Percentiles rank a stretch among this genome's conserved stretches.
These are phyloP conservation scores for Hanseniaspora mollemarum DNA, from an alignment of 805 yeast genomes.

Conservation along the genomic window DNA sequence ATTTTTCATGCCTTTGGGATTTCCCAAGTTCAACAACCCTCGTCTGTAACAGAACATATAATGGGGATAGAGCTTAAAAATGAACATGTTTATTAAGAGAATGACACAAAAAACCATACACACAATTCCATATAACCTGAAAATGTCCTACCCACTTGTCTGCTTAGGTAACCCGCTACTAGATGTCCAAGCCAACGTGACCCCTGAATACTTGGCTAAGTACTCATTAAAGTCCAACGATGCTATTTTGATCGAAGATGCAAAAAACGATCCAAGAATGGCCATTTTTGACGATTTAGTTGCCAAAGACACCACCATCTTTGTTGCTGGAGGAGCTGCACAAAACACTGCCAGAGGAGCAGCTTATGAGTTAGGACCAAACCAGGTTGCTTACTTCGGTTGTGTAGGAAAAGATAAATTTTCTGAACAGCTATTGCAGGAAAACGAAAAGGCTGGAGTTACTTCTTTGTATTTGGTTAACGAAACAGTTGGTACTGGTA, in stretches of 20 bases:
- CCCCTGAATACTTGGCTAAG: constrained; percentile 56
- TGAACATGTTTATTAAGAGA: background rate
- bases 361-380: constrained; percentile 71
- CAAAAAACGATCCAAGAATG: constrained; percentile 66
- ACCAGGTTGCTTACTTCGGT: constrained; percentile 86
- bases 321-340: constrained; percentile 98
- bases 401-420: constrained; percentile 89
- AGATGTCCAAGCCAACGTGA: constrained; percentile 73
- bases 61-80: too few relatives aligned
- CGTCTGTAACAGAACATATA: too few relatives aligned
- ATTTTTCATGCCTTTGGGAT: too few relatives aligned
- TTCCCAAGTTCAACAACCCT: too few relatives aligned
- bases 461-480: constrained; percentile 75
- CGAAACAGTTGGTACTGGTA: constrained; percentile 74
- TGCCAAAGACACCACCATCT: constrained; percentile 45
- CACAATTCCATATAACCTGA: constrained; percentile 37
- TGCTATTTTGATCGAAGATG: constrained; percentile 57
- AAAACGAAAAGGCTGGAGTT: constrained; percentile 82
- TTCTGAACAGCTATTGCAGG: constrained; percentile 66
- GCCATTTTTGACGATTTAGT: constrained; percentile 77
- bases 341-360: constrained; percentile 99
- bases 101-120: background rate
- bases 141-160: constrained; percentile 35
- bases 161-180: constrained; percentile 88
- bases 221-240: constrained; percentile 82